These are phyloP conservation scores for Apiotrichum sp. DNA, from an alignment of 1,284 basidiomycete genomes.

Conservation along the genomic window DNA sequence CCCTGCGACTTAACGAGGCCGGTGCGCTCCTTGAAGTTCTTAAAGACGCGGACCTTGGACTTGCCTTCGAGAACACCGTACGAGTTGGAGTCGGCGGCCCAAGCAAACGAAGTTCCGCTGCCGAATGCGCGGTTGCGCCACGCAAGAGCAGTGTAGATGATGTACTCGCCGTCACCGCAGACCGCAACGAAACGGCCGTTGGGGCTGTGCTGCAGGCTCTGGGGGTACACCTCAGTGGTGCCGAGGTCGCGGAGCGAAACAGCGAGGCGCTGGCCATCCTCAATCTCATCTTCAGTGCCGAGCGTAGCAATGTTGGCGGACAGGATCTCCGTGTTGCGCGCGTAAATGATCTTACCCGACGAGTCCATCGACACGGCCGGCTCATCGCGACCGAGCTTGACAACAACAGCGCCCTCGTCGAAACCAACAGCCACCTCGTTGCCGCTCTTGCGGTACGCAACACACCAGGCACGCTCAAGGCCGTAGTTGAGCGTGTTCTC, in stretches of 20 bases:
- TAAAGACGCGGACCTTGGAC: constrained; percentile 77
- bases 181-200: constrained; percentile 88
- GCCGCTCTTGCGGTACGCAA: constrained; percentile 71
- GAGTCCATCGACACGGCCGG: constrained; percentile 95
- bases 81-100: constrained; percentile 94
- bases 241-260: constrained; percentile 85
- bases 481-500: constrained; percentile 97
- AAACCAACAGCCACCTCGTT: constrained; percentile 96
- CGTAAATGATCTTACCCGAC: constrained; percentile 91
- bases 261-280: constrained; percentile 76
- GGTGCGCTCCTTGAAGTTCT: constrained; percentile 80
- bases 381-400: constrained; percentile 95
- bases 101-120: constrained; percentile 85
- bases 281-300: constrained; percentile 42
- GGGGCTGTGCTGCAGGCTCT: constrained; percentile 80
- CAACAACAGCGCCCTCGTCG: constrained; percentile 92
- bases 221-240: constrained; percentile 88
- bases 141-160: constrained; percentile 96
- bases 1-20: constrained; percentile 71
- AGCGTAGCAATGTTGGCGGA: constrained; percentile 65
- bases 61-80: constrained; percentile 91
- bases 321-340: constrained; percentile 84
- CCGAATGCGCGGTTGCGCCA: constrained; percentile 99
- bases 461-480: constrained; percentile 93
- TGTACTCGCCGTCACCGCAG: constrained; percentile 89